A percentile compares a stretch with the other conserved stretches of the same genome.
These are phyloP conservation scores for Aspergillus sclerotiicarbonarius DNA, from an alignment of 495 filamentous ascomycete species.

Conservation along the genomic window DNA sequence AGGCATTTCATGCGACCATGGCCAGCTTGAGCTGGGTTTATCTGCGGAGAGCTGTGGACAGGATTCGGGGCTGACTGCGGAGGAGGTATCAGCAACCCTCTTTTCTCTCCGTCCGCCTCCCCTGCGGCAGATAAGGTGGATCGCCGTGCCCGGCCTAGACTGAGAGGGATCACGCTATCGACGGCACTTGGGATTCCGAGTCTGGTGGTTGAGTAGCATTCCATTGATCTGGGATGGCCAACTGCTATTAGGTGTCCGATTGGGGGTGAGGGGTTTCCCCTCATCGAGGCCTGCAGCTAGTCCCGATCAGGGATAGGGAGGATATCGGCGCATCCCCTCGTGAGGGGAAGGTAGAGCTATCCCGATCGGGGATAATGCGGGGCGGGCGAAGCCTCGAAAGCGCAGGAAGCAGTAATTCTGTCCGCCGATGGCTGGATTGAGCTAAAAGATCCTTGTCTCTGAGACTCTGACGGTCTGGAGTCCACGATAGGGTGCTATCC, in stretches of 20 bases:
- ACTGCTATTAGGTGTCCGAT: too few species aligned
- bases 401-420: conserved; percentile 1
- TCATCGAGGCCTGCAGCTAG: background rate
- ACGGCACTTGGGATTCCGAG: background rate
- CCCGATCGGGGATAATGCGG: conserved; percentile 4
- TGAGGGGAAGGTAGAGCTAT: conserved; percentile 11
- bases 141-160: background rate
- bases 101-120: background rate
- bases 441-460: conserved; percentile 3
- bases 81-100: background rate
- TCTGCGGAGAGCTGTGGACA: background rate
- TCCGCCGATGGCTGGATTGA: background rate
- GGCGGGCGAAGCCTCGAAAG: background rate
- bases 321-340: conserved; percentile 6
- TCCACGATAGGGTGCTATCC: background rate
- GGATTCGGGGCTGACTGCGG: background rate
- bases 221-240: too few species aligned
- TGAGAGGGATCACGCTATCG: background rate
- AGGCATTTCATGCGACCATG: background rate
- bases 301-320: background rate
- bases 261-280: background rate
- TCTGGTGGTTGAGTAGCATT: background rate
- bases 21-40: background rate
- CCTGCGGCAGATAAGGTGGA: background rate
- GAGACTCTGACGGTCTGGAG: too few species aligned